These are phyloP conservation scores for Somion occarium DNA, from an alignment of 1,284 basidiomycete species.

Conservation along the genomic window DNA sequence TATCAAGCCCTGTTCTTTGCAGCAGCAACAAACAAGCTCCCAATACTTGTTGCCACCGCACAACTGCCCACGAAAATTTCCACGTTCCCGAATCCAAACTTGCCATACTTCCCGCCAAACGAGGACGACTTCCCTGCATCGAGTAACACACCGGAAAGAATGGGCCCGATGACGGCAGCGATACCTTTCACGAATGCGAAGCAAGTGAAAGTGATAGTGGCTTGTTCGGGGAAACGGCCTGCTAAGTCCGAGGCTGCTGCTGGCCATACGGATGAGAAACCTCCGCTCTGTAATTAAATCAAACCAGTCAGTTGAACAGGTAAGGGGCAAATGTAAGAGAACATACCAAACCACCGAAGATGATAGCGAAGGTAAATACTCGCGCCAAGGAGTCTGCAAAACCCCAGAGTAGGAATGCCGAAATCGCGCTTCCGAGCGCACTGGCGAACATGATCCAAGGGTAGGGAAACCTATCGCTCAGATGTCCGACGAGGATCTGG, in stretches of 20 bases:
- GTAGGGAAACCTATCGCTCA: slow-evolving; percentile 24
- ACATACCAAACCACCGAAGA: slow-evolving; percentile 24
- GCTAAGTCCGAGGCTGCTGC: slow-evolving; percentile 24
- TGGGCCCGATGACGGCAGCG: slow-evolving; percentile 13
- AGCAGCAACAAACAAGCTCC: slow-evolving; percentile 2
- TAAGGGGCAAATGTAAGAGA: not conserved
- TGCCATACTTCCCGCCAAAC: slow-evolving; percentile 3
- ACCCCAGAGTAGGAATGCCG: slow-evolving; percentile 26
- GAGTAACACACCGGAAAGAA: slow-evolving; percentile 6
- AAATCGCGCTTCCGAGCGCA: slow-evolving; percentile 21
- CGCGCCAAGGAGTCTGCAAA: slow-evolving; percentile 20
- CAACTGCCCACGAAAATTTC: slow-evolving; percentile 6
- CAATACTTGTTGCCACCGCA: slow-evolving; percentile 1
- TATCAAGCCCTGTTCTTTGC: slow-evolving; percentile 3
- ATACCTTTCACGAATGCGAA: slow-evolving; percentile 22
- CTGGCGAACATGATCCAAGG: slow-evolving; percentile 23
- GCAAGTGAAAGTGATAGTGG: slow-evolving; percentile 22
- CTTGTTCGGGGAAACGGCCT: slow-evolving; percentile 20
- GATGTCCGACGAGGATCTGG: slow-evolving; percentile 22
- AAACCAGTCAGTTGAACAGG: not conserved
- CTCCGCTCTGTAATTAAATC: slow-evolving; percentile 20
- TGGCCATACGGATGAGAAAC: slow-evolving; percentile 24
- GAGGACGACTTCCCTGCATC: not conserved
- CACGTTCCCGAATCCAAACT: slow-evolving; percentile 7
- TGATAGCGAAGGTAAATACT: slow-evolving; percentile 21